A percentile compares a stretch with the other conserved stretches of the same genome.
These are phyloP conservation scores for Fomitopsis pinicola DNA, from an alignment of 1,284 basidiomycete species.

Conservation along the genomic window DNA sequence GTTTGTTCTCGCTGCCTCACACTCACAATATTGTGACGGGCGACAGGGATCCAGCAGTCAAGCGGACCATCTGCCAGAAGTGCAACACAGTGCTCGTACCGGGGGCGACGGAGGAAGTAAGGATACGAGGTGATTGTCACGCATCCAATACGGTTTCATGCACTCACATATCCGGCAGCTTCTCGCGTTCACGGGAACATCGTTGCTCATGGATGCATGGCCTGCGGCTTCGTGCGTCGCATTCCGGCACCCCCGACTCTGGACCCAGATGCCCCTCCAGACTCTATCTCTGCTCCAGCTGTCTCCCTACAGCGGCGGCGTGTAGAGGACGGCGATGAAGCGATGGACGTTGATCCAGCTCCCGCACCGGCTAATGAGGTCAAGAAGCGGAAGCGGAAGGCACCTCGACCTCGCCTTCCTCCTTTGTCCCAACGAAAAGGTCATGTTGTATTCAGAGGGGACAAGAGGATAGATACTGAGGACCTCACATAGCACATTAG, in stretches of 20 bases:
- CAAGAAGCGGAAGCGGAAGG: too few species aligned
- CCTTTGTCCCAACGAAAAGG: too few species aligned
- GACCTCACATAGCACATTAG: too few species aligned
- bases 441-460: too few species aligned
- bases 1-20: background rate
- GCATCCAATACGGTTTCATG: background rate
- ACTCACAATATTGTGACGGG: background rate
- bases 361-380: too few species aligned
- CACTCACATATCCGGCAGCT: conserved; percentile 28
- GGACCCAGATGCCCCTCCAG: conserved; percentile 8
- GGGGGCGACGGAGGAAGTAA: conserved; percentile 58
- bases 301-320: too few species aligned
- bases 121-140: conserved; percentile 52
- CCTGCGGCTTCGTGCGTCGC: conserved; percentile 47
- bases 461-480: too few species aligned
- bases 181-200: conserved; percentile 47
- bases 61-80: conserved; percentile 68
- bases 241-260: conserved; percentile 57
- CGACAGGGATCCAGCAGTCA: conserved; percentile 70
- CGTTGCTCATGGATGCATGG: conserved; percentile 51
- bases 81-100: conserved; percentile 66
- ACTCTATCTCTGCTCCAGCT: background rate
- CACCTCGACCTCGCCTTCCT: too few species aligned
- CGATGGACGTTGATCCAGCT: too few species aligned
- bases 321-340: too few species aligned